Evolutionary conservation across 257 asterid species (phyloP), one percentile per base, ranked within the genome.

Genomic region (Jasminum sambac): DNA sequence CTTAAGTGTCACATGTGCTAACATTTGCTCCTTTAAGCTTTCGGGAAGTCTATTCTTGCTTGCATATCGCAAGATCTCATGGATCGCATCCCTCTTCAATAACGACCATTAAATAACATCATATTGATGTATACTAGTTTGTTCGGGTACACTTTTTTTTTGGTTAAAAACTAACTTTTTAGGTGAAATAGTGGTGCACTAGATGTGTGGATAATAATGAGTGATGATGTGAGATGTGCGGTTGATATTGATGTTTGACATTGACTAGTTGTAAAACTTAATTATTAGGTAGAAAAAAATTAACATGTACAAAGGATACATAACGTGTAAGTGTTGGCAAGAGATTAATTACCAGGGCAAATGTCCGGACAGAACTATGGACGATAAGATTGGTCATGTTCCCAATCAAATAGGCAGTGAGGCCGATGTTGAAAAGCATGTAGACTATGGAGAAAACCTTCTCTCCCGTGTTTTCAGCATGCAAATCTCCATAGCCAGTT

Each of bases 401-500:
- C 7, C 99, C 99, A 17, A 89, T 95, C 55, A 95, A 43, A 78
- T 95, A 95, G 77, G 99, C 95, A 2, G 93, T 91, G 43, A 91
- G 96, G 61, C 99, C 96, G 55, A 91, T 89, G 86, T 89, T 95
- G 89, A 91, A 95, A 66, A 91, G 87, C 99, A 95, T 95, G 84
- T 95, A 95, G 79, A 84, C 76, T 77, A 91, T 84, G 82, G 87
- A 71, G 86, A 91, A 89, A 60, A 88, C 58, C 83, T 88, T 95
- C 84, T 95, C 99, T 34, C 89, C 91, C 5, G 95, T 85, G 75
- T 91, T 95, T 50, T 72, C 78, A 3, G 99, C 98, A 4, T 83
- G 91, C 74, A 95, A 78, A 77, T 95, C 99, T 0, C 98, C 99
- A 36, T 95, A 95, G 11, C 99, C 99, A 5, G 92, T 91, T 2